Evolutionary conservation across 306 rosid genomes (phyloP), one percentile per base, ranked within the genome.

Genomic region (Prunus armeniaca): DNA sequence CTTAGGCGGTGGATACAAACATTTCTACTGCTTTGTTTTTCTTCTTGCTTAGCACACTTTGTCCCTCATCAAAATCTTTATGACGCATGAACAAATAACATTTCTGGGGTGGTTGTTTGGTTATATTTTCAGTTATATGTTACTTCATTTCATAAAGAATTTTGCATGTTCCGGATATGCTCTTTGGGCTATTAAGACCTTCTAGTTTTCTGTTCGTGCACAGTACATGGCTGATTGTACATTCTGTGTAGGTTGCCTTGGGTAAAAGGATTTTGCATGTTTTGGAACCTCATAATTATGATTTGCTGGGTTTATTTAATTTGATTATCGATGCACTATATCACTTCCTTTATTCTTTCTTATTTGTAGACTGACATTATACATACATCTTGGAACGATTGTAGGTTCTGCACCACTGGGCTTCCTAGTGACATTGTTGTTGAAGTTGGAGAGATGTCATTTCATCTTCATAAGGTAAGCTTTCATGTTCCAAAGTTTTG

Each of bases 391-490:
- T 79, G 55, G 72, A 64, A 65, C 77, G 11, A 57, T 63, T 51
- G 27, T 82, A 96, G 99, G 99, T 92, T 96, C 86, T 96, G 99
- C 87, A 89, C 97, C 41, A 86, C 93, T 55, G 99, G 99, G 77
- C 97, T 96, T 79, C 97, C 99, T 6, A 96, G 98, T 79, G 99
- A 96, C 82, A 75, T 96, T 51, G 80, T 87, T 72, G 98, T 96
- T 81, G 98, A 96, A 84, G 97, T 92, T 81, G 97, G 87, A 60
- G 98, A 92, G 74, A 96, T 92, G 97, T 89, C 98, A 67, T 96
- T 96, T 78, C 99, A 96, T 84, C 99, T 96, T 66, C 99, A 96
- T 86, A 96, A 96, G 99, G 99, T 91, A 80, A 30, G 11, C 10
- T 63, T 47, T 24, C 25, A 24, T 46, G 73, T 28, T 51, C 7